Conservation (phyloP, 2,329 filamentous ascomycete genomes). For the Hortaea werneckii region DNA sequence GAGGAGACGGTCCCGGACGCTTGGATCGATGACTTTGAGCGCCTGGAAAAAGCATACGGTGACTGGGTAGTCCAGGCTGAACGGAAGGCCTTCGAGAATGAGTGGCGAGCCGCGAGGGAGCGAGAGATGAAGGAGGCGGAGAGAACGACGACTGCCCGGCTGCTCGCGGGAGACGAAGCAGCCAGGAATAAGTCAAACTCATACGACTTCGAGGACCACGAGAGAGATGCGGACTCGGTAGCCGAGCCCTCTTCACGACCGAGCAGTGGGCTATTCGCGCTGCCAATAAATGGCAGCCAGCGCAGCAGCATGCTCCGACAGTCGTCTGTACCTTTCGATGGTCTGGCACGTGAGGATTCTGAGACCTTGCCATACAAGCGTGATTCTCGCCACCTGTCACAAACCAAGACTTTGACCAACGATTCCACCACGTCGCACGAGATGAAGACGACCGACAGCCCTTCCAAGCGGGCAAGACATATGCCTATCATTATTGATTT, state of each 20-base stretch:
- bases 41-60: constrained; percentile 64
- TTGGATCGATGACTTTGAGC: constrained; percentile 83
- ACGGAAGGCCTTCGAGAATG: constrained; percentile 57
- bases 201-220: constrained; percentile 1
- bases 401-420: not conserved
- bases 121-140: not conserved
- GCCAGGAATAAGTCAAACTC: not conserved
- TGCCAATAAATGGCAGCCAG: not conserved
- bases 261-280: not conserved
- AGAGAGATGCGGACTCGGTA: constrained; percentile 1
- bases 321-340: not conserved
- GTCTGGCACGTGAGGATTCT: not conserved
- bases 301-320: no score
- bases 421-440: not conserved
- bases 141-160: not conserved
- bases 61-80: constrained; percentile 75
- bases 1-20: constrained; percentile 72
- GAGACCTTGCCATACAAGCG: not conserved
- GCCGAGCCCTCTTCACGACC: constrained; percentile 2
- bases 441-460: constrained; percentile 1
- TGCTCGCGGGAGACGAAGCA: not conserved
- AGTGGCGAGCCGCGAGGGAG: constrained; percentile 27
- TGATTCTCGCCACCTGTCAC: no score
- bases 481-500: constrained; percentile 11
- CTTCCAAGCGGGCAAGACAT: constrained; percentile 6